Conservation (phyloP, 108 stramenopile genomes). For the Craspedostauros australis region DNA sequence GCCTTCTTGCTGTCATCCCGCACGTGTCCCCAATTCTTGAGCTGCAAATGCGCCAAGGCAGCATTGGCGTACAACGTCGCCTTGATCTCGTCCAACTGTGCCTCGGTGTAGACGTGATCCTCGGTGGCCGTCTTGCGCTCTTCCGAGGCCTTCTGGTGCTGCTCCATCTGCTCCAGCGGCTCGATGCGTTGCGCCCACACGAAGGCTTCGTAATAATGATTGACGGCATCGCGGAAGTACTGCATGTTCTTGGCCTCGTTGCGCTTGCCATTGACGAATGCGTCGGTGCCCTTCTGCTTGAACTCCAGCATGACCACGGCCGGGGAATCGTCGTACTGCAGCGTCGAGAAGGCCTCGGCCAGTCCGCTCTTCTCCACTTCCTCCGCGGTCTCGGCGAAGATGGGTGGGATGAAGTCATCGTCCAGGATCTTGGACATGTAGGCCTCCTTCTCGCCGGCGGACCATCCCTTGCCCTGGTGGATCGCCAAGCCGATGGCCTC, state of each 20-base stretch:
- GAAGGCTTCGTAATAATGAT: constrained; percentile 80
- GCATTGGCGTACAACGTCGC: constrained; percentile 68
- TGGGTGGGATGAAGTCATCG: constrained; percentile 85
- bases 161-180: constrained; percentile 25
- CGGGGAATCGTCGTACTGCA: constrained; percentile 76
- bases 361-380: constrained; percentile 70
- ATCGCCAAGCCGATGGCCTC: constrained; percentile 84
- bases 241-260: constrained; percentile 78
- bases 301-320: constrained; percentile 61
- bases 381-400: constrained; percentile 63
- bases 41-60: constrained; percentile 73
- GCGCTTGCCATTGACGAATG: constrained; percentile 64
- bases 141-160: constrained; percentile 4
- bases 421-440: constrained; percentile 77
- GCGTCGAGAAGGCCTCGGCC: constrained; percentile 69
- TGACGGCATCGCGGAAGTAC: constrained; percentile 87
- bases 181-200: constrained; percentile 75
- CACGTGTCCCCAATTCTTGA: constrained; percentile 85
- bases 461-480: constrained; percentile 81
- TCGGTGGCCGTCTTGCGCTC: constrained; percentile 9
- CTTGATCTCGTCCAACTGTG: constrained; percentile 62
- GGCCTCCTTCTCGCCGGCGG: constrained; percentile 72
- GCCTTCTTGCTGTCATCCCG: constrained; percentile 69
- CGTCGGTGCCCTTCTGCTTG: constrained; percentile 71
- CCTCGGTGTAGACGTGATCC: constrained; percentile 38